Conservation (phyloP, 2,329 filamentous ascomycete genomes). For the Sphaerulina vaccinii region DNA sequence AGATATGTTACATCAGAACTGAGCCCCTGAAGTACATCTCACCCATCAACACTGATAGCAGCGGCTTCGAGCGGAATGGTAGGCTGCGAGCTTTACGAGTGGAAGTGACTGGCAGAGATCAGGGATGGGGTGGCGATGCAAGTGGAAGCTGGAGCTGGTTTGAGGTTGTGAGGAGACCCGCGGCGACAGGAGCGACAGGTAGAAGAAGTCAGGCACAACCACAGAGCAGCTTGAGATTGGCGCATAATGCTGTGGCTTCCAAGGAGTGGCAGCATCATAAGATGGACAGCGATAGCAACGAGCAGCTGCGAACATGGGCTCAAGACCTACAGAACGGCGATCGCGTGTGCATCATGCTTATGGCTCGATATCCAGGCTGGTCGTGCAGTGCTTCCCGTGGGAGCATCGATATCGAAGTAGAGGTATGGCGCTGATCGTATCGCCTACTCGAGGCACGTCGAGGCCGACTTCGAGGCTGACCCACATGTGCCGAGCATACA, state of each 20-base stretch:
- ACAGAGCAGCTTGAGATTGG: constrained; percentile 1
- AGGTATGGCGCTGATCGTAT: constrained; percentile 21
- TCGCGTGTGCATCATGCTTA: constrained; percentile 18
- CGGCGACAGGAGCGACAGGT: neutral
- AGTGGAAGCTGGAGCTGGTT: constrained; percentile 22
- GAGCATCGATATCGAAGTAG: constrained; percentile 23
- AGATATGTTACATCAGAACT: constrained; percentile 18
- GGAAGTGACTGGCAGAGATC: constrained; percentile 17
- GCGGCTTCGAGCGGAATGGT: neutral
- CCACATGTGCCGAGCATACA: no score
- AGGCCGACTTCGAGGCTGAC: no score
- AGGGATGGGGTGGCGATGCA: constrained; percentile 18
- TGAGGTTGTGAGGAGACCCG: constrained; percentile 11
- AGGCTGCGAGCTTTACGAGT: constrained; percentile 15
- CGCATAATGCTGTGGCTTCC: constrained; percentile 10
- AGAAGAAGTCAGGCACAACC: neutral
- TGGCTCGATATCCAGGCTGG: constrained; percentile 22
- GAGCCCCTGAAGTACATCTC: constrained; percentile 11
- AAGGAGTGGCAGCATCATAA: constrained; percentile 14
- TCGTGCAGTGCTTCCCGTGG: constrained; percentile 15
- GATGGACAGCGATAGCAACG: constrained; percentile 3
- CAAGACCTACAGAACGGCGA: constrained; percentile 16
- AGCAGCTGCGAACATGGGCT: constrained; percentile 12
- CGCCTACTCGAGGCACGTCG: no score
- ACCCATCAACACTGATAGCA: neutral